phyloP scores from a whole-genome alignment of 129 eudicot species.

The Ambrosia artemisiifolia region DNA sequence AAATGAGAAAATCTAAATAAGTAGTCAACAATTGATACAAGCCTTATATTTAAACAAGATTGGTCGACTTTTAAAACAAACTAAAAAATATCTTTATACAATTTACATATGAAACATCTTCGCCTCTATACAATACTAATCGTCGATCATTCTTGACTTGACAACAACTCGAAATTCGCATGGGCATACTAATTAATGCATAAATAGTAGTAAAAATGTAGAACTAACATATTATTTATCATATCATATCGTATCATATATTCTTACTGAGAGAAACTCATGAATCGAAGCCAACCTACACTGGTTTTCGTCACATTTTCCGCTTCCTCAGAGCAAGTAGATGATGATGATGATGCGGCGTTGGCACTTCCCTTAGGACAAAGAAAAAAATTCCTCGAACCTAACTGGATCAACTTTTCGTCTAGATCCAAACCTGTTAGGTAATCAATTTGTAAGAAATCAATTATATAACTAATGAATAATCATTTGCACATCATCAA shows the following conservation, averaged over 20 bases:
- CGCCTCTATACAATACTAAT: constrained; percentile 19
- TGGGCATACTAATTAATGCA: neutral
- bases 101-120: constrained; percentile 3
- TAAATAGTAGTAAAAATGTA: no score
- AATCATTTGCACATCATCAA: neutral
- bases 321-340: constrained; percentile 55
- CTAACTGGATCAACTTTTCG: constrained; percentile 70
- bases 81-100: constrained; percentile 1
- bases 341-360: neutral
- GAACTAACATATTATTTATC: neutral
- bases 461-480: neutral
- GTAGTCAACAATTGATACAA: neutral
- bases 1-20: neutral
- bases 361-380: constrained; percentile 38
- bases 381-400: constrained; percentile 90
- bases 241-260: neutral
- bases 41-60: neutral
- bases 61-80: neutral
- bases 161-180: constrained; percentile 4
- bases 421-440: constrained; percentile 66
- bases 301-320: constrained; percentile 37
- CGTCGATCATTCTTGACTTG: constrained; percentile 8
- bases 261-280: constrained; percentile 41
- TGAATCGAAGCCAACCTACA: constrained; percentile 66
- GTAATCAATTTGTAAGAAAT: neutral